These are phyloP conservation scores for Tuber aestivum DNA, from an alignment of 495 filamentous ascomycete genomes.

Conservation along the genomic window DNA sequence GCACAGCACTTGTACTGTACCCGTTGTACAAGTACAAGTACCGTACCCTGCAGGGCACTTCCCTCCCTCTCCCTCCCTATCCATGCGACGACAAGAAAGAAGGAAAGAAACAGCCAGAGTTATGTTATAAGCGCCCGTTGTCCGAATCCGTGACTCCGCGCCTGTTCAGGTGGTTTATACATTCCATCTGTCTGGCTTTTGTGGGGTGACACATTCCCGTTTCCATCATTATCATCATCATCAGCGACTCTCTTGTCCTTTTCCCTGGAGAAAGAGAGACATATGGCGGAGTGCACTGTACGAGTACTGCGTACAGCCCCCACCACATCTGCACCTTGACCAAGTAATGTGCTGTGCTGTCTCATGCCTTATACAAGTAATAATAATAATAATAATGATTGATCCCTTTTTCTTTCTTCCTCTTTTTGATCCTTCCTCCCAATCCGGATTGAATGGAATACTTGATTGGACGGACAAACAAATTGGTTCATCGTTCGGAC, in stretches of 20 bases:
- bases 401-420: not conserved
- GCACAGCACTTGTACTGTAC: too few relatives aligned
- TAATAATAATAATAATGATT: too few relatives aligned
- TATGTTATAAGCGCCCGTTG: not conserved
- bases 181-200: too few relatives aligned
- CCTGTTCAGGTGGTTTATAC: not conserved
- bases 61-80: too few relatives aligned
- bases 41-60: not conserved
- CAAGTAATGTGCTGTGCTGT: not conserved
- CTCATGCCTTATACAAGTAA: not conserved
- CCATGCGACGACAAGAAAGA: not conserved
- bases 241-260: not conserved
- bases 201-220: conserved; percentile 3
- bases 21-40: too few relatives aligned
- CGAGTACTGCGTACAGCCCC: not conserved
- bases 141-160: not conserved
- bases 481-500: too few relatives aligned
- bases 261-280: not conserved
- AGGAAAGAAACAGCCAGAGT: not conserved
- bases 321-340: not conserved
- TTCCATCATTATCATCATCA: too few relatives aligned
- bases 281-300: too few relatives aligned
- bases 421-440: not conserved
- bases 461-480: not conserved
- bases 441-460: not conserved